phyloP scores from a whole-genome alignment of 257 asterid genomes.

The Lithospermum erythrorhizon region DNA sequence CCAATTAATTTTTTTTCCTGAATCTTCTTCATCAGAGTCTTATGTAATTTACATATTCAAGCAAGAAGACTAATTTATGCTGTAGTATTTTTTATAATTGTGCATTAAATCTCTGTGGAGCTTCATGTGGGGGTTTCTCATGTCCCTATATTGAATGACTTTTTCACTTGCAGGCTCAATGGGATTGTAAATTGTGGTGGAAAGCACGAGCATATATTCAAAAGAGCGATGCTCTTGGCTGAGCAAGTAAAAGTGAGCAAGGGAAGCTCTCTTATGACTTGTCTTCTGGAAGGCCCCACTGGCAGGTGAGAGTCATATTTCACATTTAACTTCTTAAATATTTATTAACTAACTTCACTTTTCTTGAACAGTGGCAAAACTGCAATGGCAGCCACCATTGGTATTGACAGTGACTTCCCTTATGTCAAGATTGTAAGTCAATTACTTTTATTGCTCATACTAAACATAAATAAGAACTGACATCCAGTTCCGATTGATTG shows the following conservation, averaged over 20 bases:
- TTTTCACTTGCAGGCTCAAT: slow-evolving; percentile 43
- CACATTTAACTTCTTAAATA: slow-evolving; percentile 2
- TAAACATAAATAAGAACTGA: background rate
- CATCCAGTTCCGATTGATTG: slow-evolving; percentile 5
- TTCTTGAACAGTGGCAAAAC: slow-evolving; percentile 77
- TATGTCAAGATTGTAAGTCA: slow-evolving; percentile 76
- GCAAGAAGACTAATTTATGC: no score
- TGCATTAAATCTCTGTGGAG: no score
- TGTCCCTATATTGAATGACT: background rate
- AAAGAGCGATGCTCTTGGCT: slow-evolving; percentile 71
- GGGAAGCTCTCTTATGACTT: slow-evolving; percentile 85
- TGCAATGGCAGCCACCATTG: slow-evolving; percentile 92
- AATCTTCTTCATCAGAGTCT: no score
- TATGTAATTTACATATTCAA: no score
- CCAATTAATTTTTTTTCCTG: no score
- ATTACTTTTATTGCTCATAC: slow-evolving; percentile 3
- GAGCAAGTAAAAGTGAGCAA: slow-evolving; percentile 85
- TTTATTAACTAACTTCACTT: slow-evolving; percentile 3
- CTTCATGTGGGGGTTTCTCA: background rate
- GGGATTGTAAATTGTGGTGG: slow-evolving; percentile 81
- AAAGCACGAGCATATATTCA: slow-evolving; percentile 66
- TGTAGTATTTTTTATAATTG: no score
- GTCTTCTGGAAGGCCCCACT: slow-evolving; percentile 97
- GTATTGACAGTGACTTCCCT: slow-evolving; percentile 87
- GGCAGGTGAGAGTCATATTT: slow-evolving; percentile 71